Percentiles rank a stretch among this genome's conserved stretches.
These are phyloP conservation scores for Geotrichum histeridarum DNA, from an alignment of 1,139 yeast species.

Conservation along the genomic window DNA sequence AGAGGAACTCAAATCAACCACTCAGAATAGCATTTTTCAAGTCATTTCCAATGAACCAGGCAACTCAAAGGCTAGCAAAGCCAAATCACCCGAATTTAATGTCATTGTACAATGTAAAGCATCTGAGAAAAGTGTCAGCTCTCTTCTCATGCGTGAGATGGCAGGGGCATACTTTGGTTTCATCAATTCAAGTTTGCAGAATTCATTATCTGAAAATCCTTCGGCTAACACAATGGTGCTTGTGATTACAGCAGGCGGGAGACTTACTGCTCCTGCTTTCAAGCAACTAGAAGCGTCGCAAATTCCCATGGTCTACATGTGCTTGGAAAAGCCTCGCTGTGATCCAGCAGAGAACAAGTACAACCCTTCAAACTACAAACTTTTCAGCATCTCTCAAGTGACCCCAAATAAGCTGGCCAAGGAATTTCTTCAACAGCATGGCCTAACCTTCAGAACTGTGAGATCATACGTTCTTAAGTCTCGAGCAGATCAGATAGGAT, in stretches of 20 bases:
- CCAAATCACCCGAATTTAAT: neutral
- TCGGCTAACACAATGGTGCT: constrained; percentile 7
- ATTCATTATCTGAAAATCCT: neutral
- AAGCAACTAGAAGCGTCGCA: constrained; percentile 14
- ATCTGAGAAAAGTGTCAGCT: constrained; percentile 12
- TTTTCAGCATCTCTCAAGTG: constrained; percentile 11
- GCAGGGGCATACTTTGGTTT: constrained; percentile 18
- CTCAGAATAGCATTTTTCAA: neutral
- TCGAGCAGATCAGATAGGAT: neutral
- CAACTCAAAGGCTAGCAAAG: neutral
- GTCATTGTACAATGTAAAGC: constrained; percentile 18
- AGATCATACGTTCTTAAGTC: constrained; percentile 9
- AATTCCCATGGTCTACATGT: constrained; percentile 17
- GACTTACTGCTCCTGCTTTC: constrained; percentile 10
- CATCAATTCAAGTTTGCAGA: neutral
- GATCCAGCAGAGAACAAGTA: neutral
- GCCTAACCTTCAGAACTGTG: constrained; percentile 10
- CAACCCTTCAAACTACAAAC: constrained; percentile 5
- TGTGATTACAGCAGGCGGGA: constrained; percentile 15
- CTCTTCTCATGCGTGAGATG: constrained; percentile 17
- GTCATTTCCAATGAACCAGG: neutral
- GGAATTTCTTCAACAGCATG: constrained; percentile 8
- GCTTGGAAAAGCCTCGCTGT: constrained; percentile 12
- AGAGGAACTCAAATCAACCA: neutral
- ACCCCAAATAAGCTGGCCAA: constrained; percentile 10